These are phyloP conservation scores for Kwoniella heveanensis DNA, from an alignment of 768 basidiomycete species.

Conservation along the genomic window DNA sequence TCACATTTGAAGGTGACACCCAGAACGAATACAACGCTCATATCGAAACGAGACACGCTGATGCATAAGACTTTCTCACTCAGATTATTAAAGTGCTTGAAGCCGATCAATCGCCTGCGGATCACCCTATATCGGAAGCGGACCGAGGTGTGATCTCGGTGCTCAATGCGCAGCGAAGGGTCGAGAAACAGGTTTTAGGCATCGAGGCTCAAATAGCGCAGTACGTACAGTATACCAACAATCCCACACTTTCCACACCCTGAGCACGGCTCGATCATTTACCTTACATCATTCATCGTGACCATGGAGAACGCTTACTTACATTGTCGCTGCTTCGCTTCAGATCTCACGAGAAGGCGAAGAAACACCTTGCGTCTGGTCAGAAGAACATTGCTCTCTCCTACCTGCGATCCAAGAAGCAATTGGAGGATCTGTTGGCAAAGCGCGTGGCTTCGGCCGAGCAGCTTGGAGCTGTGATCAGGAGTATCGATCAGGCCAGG, in stretches of 20 bases:
- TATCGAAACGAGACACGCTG: no score
- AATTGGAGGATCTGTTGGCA: conserved; percentile 71
- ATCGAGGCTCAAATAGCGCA: conserved; percentile 72
- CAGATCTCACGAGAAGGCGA: conserved; percentile 71
- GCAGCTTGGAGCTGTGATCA: conserved; percentile 73
- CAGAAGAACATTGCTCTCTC: conserved; percentile 74
- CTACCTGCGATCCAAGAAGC: conserved; percentile 78
- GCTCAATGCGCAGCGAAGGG: conserved; percentile 67
- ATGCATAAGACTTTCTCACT: no score
- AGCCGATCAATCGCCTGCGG: conserved; percentile 51
- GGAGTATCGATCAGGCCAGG: conserved; percentile 84
- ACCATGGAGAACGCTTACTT: no score
- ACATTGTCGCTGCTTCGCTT: conserved; percentile 4
- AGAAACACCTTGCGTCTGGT: conserved; percentile 67
- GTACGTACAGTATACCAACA: no score
- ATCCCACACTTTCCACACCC: no score
- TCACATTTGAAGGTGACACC: no score
- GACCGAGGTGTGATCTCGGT: conserved; percentile 82
- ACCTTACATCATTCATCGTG: no score
- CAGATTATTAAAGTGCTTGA: conserved; percentile 82
- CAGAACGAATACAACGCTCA: no score
- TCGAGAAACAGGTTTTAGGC: conserved; percentile 70
- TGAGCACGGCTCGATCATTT: no score
- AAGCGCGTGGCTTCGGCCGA: conserved; percentile 75
- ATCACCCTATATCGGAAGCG: conserved; percentile 68